Evolutionary conservation across 2,329 filamentous ascomycete species (phyloP), one percentile per base, ranked within the genome.

Genomic region (Colletotrichum simmondsii): DNA sequence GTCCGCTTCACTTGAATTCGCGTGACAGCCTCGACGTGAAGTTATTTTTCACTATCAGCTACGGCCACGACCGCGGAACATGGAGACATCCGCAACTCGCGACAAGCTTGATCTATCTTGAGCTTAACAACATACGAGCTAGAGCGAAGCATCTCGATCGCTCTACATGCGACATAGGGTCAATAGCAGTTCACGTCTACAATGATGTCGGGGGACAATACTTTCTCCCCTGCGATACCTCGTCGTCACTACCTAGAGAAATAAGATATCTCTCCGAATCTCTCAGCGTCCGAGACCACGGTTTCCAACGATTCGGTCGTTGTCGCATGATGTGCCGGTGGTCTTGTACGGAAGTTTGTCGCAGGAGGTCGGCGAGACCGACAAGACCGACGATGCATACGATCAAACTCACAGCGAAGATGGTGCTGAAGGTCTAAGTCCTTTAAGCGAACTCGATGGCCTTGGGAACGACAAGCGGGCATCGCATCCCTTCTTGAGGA

Each of bases 101-200:
- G 24, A 30, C 35, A 30, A n/a, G 19, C 19, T 54, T 66, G 28
- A 28, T 70, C 37, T 37, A 70, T 24, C 61, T 70, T 28, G 77
- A 77, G 75, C 76, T 68, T n/a, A 58, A 60, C 46, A 73, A 72
- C 16, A 65, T 65, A 37, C 53, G 62, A 19, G 68, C 61, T 12
- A 59, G 68, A 37, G 42, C 46, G n/a, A 19, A 46, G 16, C 30
- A 32, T 14, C 22, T 37, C 30, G 54, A 37, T 4, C 53, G 24
- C n/a, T 7, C 22, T 16, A 24, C n/a, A 19, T 53, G 12, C 30
- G 58, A 22, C 3, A 16, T 22, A 26, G 16, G 14, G 7, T 16
- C 52, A 22, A 24, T 30, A n/a, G 12, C 6, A 11, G 32, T 64
- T 30, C 32, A 30, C 16, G 26, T 63, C 30, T 24, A 56, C 52